These are phyloP conservation scores for Fraxinus sp. DNA, from an alignment of 305 asterid species.

Conservation along the genomic window DNA sequence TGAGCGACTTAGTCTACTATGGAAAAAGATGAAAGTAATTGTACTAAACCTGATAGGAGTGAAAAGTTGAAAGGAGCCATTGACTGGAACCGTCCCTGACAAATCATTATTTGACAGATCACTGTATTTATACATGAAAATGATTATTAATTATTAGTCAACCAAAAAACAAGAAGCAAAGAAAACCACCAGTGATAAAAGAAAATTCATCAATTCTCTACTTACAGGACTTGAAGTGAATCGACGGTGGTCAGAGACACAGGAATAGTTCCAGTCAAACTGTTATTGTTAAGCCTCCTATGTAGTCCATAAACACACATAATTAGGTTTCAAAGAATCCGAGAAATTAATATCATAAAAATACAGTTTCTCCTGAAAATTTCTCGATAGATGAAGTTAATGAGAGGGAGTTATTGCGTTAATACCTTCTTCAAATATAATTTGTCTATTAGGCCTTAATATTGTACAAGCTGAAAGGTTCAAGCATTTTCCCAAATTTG, in stretches of 20 bases:
- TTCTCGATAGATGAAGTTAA: background rate
- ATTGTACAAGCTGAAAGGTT: background rate
- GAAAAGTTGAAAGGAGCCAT: conserved; percentile 86
- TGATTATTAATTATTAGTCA: conserved; percentile 27
- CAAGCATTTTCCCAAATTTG: background rate
- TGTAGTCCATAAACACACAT: conserved; percentile 23
- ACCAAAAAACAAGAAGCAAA: conserved; percentile 9
- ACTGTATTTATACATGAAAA: conserved; percentile 45
- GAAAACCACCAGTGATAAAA: conserved; percentile 4
- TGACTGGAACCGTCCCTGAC: conserved; percentile 64
- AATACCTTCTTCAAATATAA: conserved; percentile 11
- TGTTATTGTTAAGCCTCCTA: conserved; percentile 95
- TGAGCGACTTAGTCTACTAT: conserved; percentile 14
- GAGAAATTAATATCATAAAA: background rate
- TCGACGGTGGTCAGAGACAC: conserved; percentile 49
- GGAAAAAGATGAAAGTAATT: conserved; percentile 20
- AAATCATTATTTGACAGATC: conserved; percentile 79
- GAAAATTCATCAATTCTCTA: conserved; percentile 29
- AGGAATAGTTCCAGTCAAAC: conserved; percentile 67
- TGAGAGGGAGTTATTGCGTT: conserved; percentile 7
- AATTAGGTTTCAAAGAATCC: conserved; percentile 22
- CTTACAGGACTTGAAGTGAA: conserved; percentile 97
- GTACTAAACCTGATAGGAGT: conserved; percentile 81
- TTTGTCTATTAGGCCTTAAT: background rate
- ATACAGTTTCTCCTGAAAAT: background rate